A percentile compares a stretch with the other conserved stretches of the same genome.
These are phyloP conservation scores for Kwoniella heveanensis DNA, from an alignment of 768 basidiomycete genomes.

Conservation along the genomic window DNA sequence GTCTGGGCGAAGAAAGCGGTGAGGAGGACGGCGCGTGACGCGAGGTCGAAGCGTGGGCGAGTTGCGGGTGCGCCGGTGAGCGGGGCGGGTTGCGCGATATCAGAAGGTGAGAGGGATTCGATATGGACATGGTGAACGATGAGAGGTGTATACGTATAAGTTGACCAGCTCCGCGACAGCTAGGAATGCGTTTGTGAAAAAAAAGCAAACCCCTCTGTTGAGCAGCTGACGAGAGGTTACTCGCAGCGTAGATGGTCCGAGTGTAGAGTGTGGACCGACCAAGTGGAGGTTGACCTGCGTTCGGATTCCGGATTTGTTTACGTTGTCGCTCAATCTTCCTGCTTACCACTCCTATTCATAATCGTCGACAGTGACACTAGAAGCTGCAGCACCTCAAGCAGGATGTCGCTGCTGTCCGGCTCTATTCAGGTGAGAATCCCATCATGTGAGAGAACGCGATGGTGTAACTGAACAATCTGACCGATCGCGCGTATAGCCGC, in stretches of 20 bases:
- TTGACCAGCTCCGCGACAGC: too few species aligned
- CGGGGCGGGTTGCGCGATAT: conserved; percentile 47
- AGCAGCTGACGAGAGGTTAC: not conserved
- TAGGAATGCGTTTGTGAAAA: not conserved
- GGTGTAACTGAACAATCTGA: not conserved
- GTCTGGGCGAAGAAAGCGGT: conserved; percentile 9
- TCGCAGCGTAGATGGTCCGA: not conserved
- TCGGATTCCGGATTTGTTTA: not conserved
- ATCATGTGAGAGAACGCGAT: not conserved
- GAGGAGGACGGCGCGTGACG: conserved; percentile 24
- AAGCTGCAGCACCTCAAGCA: not conserved
- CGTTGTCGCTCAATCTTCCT: not conserved
- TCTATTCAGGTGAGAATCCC: conserved; percentile 12
- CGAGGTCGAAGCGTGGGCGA: conserved; percentile 41
- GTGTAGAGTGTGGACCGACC: conserved; percentile 17
- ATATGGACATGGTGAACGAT: conserved; percentile 18
- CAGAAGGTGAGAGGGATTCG: conserved; percentile 49
- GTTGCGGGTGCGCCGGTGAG: conserved; percentile 51
- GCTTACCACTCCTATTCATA: too few species aligned
- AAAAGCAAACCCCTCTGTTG: not conserved
- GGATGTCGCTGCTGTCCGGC: conserved; percentile 8
- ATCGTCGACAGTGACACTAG: not conserved
- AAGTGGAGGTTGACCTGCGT: conserved; percentile 14
- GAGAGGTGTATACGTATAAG: not conserved
- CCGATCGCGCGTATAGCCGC: conserved; percentile 29